These are phyloP conservation scores for Trichosporon inkin DNA, from an alignment of 1,284 basidiomycete species.

Conservation along the genomic window DNA sequence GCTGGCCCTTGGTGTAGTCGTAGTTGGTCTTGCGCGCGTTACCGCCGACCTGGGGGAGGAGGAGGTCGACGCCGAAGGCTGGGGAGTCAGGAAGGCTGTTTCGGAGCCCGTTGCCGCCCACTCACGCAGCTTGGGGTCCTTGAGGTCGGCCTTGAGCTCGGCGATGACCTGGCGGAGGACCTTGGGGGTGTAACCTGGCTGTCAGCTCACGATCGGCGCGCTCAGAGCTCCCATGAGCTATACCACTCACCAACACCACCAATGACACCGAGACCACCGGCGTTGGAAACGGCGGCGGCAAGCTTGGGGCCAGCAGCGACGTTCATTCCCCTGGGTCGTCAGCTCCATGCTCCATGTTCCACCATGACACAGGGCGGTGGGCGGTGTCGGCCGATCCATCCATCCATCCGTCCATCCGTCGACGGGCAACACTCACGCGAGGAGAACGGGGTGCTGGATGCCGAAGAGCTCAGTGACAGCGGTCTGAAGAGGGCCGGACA, in stretches of 20 bases:
- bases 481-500: slow-evolving; percentile 4
- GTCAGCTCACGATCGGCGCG: neutral
- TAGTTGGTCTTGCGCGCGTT: slow-evolving; percentile 75
- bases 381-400: neutral
- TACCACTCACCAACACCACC: slow-evolving; percentile 64
- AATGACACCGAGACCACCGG: slow-evolving; percentile 80
- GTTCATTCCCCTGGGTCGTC: slow-evolving; percentile 63
- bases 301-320: slow-evolving; percentile 81
- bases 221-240: no score
- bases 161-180: slow-evolving; percentile 59
- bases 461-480: slow-evolving; percentile 52
- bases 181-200: slow-evolving; percentile 35
- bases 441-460: slow-evolving; percentile 78
- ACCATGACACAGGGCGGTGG: neutral
- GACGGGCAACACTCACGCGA: slow-evolving; percentile 57
- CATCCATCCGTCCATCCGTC: neutral
- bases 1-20: slow-evolving; percentile 62
- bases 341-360: neutral
- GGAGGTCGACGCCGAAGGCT: slow-evolving; percentile 80
- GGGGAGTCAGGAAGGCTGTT: slow-evolving; percentile 22
- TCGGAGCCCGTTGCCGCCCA: neutral
- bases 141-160: slow-evolving; percentile 65
- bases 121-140: slow-evolving; percentile 29
- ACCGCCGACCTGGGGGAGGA: slow-evolving; percentile 75
- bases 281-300: slow-evolving; percentile 69